A percentile compares a stretch with the other conserved stretches of the same genome.
Conservation (phyloP, 768 basidiomycete genomes). For the Strobilomyces dryophilus region DNA sequence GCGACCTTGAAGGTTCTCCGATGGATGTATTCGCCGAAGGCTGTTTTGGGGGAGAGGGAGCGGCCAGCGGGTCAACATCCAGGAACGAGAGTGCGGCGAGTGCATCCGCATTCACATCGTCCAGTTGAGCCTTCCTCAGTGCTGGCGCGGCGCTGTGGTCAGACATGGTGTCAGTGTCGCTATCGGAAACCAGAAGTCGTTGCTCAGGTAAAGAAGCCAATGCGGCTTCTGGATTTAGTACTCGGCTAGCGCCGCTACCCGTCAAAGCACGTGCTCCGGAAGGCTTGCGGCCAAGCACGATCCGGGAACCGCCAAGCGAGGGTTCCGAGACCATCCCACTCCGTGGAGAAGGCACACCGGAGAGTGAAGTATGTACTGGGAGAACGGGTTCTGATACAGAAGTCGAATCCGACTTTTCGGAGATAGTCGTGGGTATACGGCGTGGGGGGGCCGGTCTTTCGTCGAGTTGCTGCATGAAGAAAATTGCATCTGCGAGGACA, state of each 20-base stretch:
- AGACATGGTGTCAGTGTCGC: constrained; percentile 34
- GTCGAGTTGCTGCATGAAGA: constrained; percentile 62
- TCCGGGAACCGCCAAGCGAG: constrained; percentile 36
- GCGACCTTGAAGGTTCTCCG: constrained; percentile 7
- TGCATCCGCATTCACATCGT: constrained; percentile 63
- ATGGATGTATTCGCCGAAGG: constrained; percentile 1
- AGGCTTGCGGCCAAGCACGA: constrained; percentile 59
- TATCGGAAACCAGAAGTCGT: constrained; percentile 20
- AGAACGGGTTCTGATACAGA: constrained; percentile 30
- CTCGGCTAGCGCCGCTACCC: constrained; percentile 32
- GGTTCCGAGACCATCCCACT: constrained; percentile 29
- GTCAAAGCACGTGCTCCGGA: constrained; percentile 76
- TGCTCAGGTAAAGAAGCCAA: constrained; percentile 37
- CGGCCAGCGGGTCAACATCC: constrained; percentile 35
- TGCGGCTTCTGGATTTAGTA: constrained; percentile 32
- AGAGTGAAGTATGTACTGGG: constrained; percentile 14
- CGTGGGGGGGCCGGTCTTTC: constrained; percentile 27
- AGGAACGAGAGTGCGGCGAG: constrained; percentile 78
- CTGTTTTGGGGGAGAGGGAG: constrained; percentile 18
- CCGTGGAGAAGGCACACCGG: constrained; percentile 20
- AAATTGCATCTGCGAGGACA: constrained; percentile 55
- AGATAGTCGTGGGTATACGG: constrained; percentile 44
- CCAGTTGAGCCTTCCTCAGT: constrained; percentile 25
- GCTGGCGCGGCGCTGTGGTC: constrained; percentile 10
- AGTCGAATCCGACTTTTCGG: constrained; percentile 38